Percentiles rank a stretch among this genome's conserved stretches.
Evolutionary conservation across 2,329 filamentous ascomycete genomes (phyloP).

Genomic region (Biscogniauxia sp.): DNA sequence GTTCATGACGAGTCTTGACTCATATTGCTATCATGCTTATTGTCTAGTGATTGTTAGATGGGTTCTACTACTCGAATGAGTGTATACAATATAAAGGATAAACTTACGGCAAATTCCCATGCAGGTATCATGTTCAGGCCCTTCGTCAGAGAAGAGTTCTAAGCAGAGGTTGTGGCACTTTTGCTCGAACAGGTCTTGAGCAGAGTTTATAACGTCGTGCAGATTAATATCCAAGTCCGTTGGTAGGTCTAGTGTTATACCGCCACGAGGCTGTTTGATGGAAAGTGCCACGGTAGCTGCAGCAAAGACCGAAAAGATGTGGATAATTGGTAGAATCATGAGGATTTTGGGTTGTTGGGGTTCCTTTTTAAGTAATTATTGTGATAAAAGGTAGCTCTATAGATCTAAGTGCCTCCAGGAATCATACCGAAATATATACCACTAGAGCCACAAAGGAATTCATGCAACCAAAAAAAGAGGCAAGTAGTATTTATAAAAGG

Average conservation of each 20-base stretch:
- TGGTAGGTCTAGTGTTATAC: not conserved
- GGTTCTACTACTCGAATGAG: slow-evolving; percentile 45
- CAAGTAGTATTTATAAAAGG: too few relatives aligned
- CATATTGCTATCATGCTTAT: not conserved
- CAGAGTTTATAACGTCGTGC: slow-evolving; percentile 7
- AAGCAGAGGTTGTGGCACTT: slow-evolving; percentile 20
- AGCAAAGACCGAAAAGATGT: not conserved
- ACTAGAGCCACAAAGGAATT: too few relatives aligned
- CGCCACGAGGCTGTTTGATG: not conserved
- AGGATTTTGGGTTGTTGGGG: too few relatives aligned
- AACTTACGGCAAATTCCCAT: slow-evolving; percentile 22
- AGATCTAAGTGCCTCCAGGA: too few relatives aligned
- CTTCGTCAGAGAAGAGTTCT: slow-evolving; percentile 12
- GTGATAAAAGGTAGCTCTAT: too few relatives aligned
- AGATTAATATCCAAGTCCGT: slow-evolving; percentile 1
- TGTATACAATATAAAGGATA: not conserved
- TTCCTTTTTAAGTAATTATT: too few relatives aligned
- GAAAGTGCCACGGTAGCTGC: slow-evolving; percentile 10
- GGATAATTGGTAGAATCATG: too few relatives aligned
- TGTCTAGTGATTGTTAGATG: not conserved
- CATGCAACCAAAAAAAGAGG: too few relatives aligned
- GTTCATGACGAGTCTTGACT: too few relatives aligned
- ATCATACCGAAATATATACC: too few relatives aligned
- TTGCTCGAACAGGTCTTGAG: slow-evolving; percentile 12
- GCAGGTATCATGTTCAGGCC: slow-evolving; percentile 14